Percentiles rank a stretch among this genome's conserved stretches.
Evolutionary conservation across 352 stramenopile genomes (phyloP).

Genomic region (Phytophthora citrophthora): DNA sequence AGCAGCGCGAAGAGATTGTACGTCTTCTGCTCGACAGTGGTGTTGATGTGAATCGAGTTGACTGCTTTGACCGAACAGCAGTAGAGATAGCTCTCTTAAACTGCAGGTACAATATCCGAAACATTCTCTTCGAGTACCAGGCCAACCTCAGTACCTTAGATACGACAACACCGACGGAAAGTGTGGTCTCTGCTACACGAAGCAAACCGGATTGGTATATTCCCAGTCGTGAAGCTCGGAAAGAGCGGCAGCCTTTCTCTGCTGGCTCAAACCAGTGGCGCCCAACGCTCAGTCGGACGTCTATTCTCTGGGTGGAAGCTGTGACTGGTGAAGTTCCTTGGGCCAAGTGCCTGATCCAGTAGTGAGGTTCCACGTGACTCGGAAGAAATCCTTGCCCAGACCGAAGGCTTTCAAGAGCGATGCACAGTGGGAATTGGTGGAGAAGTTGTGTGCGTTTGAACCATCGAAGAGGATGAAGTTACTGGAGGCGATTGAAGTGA

Average conservation of each 20-base stretch:
- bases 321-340: conserved; percentile 21
- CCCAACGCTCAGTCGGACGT: conserved; percentile 21
- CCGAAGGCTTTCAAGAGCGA: conserved; percentile 18
- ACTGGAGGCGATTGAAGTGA: conserved; percentile 16
- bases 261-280: conserved; percentile 10
- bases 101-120: conserved; percentile 2
- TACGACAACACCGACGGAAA: no score
- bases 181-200: neutral
- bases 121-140: neutral
- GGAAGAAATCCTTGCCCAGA: conserved; percentile 10
- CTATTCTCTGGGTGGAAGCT: conserved; percentile 25
- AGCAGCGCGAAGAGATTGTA: conserved; percentile 17
- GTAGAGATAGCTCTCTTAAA: conserved; percentile 10
- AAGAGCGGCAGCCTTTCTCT: conserved; percentile 20
- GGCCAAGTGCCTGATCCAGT: conserved; percentile 5
- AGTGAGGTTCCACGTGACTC: conserved; percentile 22
- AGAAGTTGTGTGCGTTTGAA: conserved; percentile 20
- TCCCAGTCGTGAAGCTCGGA: conserved; percentile 10
- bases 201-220: conserved; percentile 17
- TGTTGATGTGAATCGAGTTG: neutral
- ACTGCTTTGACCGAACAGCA: conserved; percentile 4
- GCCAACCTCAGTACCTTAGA: neutral
- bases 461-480: conserved; percentile 20
- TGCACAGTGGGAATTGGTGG: conserved; percentile 22
- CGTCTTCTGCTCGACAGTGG: conserved; percentile 9